These are phyloP conservation scores for Lasiosphaeria ovina DNA, from an alignment of 495 filamentous ascomycete genomes.

Conservation along the genomic window DNA sequence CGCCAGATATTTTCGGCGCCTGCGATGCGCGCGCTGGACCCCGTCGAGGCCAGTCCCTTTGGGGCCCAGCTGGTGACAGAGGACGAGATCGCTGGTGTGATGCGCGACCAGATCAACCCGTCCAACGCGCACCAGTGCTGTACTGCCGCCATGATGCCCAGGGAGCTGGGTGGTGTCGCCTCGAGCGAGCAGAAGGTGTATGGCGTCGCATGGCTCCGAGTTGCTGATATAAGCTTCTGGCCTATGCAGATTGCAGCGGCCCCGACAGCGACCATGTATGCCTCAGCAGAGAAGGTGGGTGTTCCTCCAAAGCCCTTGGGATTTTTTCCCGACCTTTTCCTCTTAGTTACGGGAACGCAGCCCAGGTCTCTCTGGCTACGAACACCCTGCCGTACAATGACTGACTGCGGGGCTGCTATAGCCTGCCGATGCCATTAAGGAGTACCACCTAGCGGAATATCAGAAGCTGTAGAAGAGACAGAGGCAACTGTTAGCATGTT, in stretches of 20 bases:
- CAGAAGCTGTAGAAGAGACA: not conserved
- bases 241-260: slow-evolving; percentile 45
- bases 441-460: slow-evolving; percentile 20
- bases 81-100: slow-evolving; percentile 27
- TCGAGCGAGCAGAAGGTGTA: slow-evolving; percentile 48
- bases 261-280: slow-evolving; percentile 49
- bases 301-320: not conserved
- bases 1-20: slow-evolving; percentile 42
- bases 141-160: slow-evolving; percentile 48
- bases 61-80: slow-evolving; percentile 23
- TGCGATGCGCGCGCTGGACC: slow-evolving; percentile 38
- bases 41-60: slow-evolving; percentile 34
- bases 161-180: slow-evolving; percentile 43
- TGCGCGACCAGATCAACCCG: slow-evolving; percentile 32
- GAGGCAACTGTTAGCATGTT: no score
- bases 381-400: not conserved
- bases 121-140: slow-evolving; percentile 38
- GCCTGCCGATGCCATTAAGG: slow-evolving; percentile 30
- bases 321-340: not conserved
- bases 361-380: not conserved
- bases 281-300: slow-evolving; percentile 49
- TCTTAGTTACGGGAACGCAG: not conserved
- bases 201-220: slow-evolving; percentile 44
- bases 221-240: slow-evolving; percentile 35
- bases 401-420: slow-evolving; percentile 3